Evolutionary conservation across 768 basidiomycete genomes (phyloP).

Genomic region (Cubamyces sp.): DNA sequence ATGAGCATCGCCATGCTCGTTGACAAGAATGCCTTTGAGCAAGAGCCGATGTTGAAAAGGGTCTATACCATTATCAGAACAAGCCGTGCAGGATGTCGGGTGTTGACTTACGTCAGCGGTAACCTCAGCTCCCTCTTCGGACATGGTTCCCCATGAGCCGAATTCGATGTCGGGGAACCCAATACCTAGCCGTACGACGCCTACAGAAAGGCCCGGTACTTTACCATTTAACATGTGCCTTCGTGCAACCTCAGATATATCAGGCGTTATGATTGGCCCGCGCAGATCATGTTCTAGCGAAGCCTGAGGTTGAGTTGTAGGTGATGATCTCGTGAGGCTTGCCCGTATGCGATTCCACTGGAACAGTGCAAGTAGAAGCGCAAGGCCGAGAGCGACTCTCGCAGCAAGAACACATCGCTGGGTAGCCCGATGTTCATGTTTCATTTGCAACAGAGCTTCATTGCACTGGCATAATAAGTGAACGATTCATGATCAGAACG

Average conservation of each 20-base stretch:
- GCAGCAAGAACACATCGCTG: no score
- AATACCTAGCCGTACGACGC: conserved; percentile 8
- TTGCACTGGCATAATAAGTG: no score
- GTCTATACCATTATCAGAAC: conserved; percentile 27
- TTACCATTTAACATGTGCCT: background rate
- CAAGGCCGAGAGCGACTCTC: no score
- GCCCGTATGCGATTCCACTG: no score
- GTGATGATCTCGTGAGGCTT: no score
- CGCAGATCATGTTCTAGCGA: background rate
- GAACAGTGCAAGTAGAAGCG: no score
- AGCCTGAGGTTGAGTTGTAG: no score
- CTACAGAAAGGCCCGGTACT: conserved; percentile 18
- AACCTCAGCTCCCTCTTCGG: conserved; percentile 15
- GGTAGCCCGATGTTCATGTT: no score
- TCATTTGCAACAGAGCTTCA: no score
- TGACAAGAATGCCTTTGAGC: conserved; percentile 38
- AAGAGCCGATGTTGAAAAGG: conserved; percentile 36
- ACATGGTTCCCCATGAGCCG: conserved; percentile 20
- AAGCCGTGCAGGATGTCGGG: background rate
- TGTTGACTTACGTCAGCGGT: conserved; percentile 11
- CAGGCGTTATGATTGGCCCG: conserved; percentile 4
- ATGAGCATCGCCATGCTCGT: conserved; percentile 36
- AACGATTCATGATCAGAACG: no score
- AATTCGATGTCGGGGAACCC: background rate
- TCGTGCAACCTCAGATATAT: background rate